Conservation (phyloP, 2,329 filamentous ascomycete genomes). For the Pyrenophora tritici-repentis region DNA sequence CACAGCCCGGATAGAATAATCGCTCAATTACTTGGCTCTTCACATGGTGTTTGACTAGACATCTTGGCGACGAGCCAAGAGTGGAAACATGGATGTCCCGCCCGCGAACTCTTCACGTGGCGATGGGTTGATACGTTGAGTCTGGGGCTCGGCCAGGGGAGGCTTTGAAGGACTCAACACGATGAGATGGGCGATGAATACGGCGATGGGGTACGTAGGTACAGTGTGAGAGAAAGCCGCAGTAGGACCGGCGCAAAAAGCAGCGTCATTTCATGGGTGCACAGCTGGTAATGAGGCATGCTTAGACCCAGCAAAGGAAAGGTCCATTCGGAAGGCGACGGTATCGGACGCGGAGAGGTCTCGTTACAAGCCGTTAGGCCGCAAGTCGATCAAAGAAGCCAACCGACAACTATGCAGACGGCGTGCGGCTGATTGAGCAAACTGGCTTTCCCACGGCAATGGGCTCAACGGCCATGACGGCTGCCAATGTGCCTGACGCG, state of each 20-base stretch:
- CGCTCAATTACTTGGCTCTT: conserved; percentile 6
- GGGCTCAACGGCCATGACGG: neutral
- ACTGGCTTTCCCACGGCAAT: too few relatives aligned
- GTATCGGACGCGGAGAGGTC: too few relatives aligned
- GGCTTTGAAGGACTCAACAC: neutral
- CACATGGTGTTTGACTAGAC: too few relatives aligned
- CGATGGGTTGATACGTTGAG: neutral
- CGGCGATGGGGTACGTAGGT: neutral
- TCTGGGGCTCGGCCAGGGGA: neutral
- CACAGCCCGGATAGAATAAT: conserved; percentile 5
- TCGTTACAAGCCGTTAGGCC: conserved; percentile 1
- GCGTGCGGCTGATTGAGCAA: too few relatives aligned
- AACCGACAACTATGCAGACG: neutral
- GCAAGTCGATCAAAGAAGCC: neutral
- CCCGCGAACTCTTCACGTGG: neutral
- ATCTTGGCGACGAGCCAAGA: conserved; percentile 7
- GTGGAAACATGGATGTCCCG: conserved; percentile 9
- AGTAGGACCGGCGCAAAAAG: too few relatives aligned
- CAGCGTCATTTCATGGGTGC: too few relatives aligned
- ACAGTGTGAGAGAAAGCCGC: too few relatives aligned
- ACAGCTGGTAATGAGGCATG: too few relatives aligned
- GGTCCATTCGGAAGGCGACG: too few relatives aligned
- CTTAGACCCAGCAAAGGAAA: too few relatives aligned
- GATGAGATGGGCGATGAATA: neutral
- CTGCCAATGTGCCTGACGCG: neutral